A percentile compares a stretch with the other conserved stretches of the same genome.
These are phyloP conservation scores for Fusarium hostae DNA, from an alignment of 2,329 filamentous ascomycete genomes.

Conservation along the genomic window DNA sequence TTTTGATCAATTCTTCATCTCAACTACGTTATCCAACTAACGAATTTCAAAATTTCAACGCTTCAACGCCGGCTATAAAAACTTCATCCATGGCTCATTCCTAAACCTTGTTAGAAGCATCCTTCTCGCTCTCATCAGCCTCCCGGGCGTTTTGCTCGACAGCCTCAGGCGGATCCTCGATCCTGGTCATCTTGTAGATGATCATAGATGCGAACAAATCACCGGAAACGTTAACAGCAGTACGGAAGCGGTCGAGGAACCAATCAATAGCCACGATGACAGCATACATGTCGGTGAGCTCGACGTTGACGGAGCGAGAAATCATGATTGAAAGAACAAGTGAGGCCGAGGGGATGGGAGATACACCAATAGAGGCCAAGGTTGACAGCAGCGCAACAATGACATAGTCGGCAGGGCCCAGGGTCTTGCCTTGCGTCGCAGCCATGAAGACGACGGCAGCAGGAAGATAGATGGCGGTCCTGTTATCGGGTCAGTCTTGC, in stretches of 20 bases:
- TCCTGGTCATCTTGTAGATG: constrained; percentile 42
- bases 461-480: constrained; percentile 67
- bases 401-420: constrained; percentile 59
- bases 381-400: constrained; percentile 61
- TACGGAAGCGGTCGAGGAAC: constrained; percentile 67
- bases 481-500: constrained; percentile 23
- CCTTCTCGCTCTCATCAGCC: constrained; percentile 13
- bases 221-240: constrained; percentile 61
- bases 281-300: constrained; percentile 61
- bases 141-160: constrained; percentile 34
- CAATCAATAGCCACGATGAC: constrained; percentile 66
- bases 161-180: constrained; percentile 35
- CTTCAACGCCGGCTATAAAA: constrained; percentile 23
- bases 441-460: constrained; percentile 64
- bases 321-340: constrained; percentile 65
- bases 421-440: constrained; percentile 58
- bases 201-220: constrained; percentile 54
- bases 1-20: background rate
- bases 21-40: background rate
- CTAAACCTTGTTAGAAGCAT: constrained; percentile 38
- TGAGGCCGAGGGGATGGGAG: constrained; percentile 63
- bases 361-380: constrained; percentile 63
- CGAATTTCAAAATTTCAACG: constrained; percentile 1
- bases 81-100: background rate
- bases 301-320: constrained; percentile 56